Conservation (phyloP, 345 rosid genomes). For the Fremontodendron californicum region DNA sequence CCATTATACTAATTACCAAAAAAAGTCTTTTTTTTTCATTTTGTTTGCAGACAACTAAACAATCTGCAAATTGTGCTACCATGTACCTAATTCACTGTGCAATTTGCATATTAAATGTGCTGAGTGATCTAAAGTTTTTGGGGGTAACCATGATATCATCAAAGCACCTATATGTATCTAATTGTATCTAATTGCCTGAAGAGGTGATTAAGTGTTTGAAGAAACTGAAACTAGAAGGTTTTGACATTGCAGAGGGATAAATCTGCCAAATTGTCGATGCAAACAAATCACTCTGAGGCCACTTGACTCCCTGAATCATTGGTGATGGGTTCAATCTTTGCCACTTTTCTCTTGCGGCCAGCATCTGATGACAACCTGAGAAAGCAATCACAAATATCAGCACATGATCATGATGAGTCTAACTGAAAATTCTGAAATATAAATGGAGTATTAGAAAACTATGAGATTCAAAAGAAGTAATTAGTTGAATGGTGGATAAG, state of each 20-base stretch:
- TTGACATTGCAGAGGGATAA: not conserved
- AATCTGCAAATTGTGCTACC: not conserved
- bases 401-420: not conserved
- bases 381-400: not conserved
- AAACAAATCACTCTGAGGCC: slow-evolving; percentile 23
- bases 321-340: slow-evolving; percentile 24
- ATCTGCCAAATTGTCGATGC: not conserved
- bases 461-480: not conserved
- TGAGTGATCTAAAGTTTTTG: not conserved
- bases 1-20: not conserved
- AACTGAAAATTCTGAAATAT: not conserved
- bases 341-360: slow-evolving; percentile 25
- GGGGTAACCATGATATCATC: not conserved
- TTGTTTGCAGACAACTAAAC: not conserved
- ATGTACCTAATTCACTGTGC: not conserved
- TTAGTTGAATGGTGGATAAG: not conserved
- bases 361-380: slow-evolving; percentile 12
- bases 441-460: not conserved
- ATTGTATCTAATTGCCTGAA: not conserved
- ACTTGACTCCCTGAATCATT: slow-evolving; percentile 40
- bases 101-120: not conserved
- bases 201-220: not conserved
- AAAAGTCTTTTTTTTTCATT: not conserved
- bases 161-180: not conserved
- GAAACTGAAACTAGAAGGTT: not conserved